Base-by-base conservation (phyloP, 2,329 filamentous ascomycete species). In the Aspergillus fumigatiaffinis region DNA sequence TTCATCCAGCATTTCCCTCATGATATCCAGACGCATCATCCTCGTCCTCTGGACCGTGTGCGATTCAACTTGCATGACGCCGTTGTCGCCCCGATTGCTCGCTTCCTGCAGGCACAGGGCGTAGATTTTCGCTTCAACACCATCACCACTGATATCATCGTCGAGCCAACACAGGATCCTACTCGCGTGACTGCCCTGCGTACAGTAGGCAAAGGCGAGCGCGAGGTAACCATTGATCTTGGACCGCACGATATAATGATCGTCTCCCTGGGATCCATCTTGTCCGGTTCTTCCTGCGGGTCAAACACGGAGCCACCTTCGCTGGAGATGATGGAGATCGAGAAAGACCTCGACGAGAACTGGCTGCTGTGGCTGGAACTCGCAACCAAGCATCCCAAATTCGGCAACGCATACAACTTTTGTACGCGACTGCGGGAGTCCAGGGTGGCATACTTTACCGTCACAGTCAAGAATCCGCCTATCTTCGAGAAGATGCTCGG, bases 351-450 rank as follows among this genome's bases (percentile, higher is more conserved):
- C 0, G 74, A 75, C 50, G 73, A 73, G 21, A 72, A 73, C 12
- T 79, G 76, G 76, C 66, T 71, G 3, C 64, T 79, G 3, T 79
- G 77, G 77, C 60, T 70, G 2, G 69, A 73, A n/a, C 65, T 78
- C 9, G 69, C 71, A 1, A 71, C 70, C 10, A 73, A 74, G 55
- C 61, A 70, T 54, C 54, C 68, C 9, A 66, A 67, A 0, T 73
- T 77, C 56, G 74, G 76, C 28, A 72, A 73, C 50, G 73, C 77
- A 0, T 71, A 75, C 32, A 76, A 74, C 49, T 80, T 80, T 61
- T 73, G 71, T 56, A 71, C 66, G 1, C 68, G 74, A 25, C 62
- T 71, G 23, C 50, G 62, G 1, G 69, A 77, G 49, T 74, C 73
- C 8, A 72, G 71, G 21, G 70, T 76, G 66, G 72, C 74, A 55